phyloP scores from a whole-genome alignment of 2,329 filamentous ascomycete genomes.

The Cladosporium phlei region DNA sequence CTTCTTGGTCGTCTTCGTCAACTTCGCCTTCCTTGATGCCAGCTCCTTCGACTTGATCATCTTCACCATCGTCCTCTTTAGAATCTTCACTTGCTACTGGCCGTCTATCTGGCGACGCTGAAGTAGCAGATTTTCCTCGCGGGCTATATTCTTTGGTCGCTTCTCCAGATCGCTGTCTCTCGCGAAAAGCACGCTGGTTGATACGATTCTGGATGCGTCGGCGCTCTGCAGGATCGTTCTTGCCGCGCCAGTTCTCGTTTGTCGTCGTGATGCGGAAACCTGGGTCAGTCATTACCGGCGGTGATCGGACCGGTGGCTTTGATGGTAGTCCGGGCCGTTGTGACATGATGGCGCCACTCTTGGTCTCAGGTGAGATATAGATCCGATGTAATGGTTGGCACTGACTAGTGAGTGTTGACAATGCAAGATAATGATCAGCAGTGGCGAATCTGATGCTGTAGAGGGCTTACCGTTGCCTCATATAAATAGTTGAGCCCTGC shows the following conservation, averaged over 20 bases:
- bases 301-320: not conserved
- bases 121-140: constrained; percentile 15
- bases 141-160: constrained; percentile 22
- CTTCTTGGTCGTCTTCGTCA: not conserved
- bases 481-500: constrained; percentile 1
- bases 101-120: not conserved
- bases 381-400: not conserved
- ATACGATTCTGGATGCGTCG: constrained; percentile 30
- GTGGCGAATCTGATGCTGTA: constrained; percentile 1
- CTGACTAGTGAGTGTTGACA: not conserved
- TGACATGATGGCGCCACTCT: not conserved
- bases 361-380: not conserved
- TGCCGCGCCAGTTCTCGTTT: constrained; percentile 31
- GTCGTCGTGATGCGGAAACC: constrained; percentile 13
- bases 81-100: not conserved
- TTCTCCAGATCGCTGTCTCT: constrained; percentile 27
- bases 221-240: constrained; percentile 28
- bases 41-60: not conserved
- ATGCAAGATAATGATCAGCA: not conserved
- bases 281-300: not conserved
- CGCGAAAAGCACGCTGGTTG: constrained; percentile 30
- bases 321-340: not conserved
- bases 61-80: not conserved
- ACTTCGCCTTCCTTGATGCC: not conserved
- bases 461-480: not conserved